Base-by-base conservation (phyloP, 2,329 filamentous ascomycete species). In the Xylaria sp. region DNA sequence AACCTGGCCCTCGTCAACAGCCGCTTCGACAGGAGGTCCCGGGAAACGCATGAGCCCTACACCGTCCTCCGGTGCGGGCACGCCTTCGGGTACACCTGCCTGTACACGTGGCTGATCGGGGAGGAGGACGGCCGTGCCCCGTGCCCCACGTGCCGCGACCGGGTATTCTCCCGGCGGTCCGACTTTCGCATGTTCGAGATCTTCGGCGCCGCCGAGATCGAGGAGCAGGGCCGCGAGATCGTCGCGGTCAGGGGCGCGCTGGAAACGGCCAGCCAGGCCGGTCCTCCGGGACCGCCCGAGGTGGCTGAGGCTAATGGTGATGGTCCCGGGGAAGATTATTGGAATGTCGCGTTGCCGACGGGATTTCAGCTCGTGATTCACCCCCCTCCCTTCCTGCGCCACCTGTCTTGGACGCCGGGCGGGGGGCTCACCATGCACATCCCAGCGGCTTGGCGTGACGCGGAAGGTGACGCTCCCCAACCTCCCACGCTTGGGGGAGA, bases 41-140 rank as follows among this genome's bases (percentile, higher is more conserved):
- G 29, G 4, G 16, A 22, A 0, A 55, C 41, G 5, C 58, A 59
- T 22, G 52, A 59, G 29, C 11, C 16, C 7, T 61, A 55, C 20
- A 29, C 40, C 2, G 57, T 62, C 4, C 47, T 61, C 6, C 20
- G n/a, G 1, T 63, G 61, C 8, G 56, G 59, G 1, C 61, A 64
- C 39, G 61, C 45, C 2, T 60, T 64, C 26, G 61, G 62, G 1
- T 56, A 53, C 16, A 9, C 11, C 2, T 63, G 62, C n/a, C 29
- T 60, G 1, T 19, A 11, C 0, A 2, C 9, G 1, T 60, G 51
- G 49, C 4, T 60, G 4, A 37, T 22, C 20, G 21, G 6, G 4
- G 16, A 37, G 17, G 26, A 39, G 11, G 41, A 44, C 6, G 1
- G 3, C 1, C 45, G 29, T 8, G 26, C 41, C 2, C 41, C 16